Base-by-base conservation (phyloP, 352 stramenopile genomes). In the Phytophthora sojae region DNA sequence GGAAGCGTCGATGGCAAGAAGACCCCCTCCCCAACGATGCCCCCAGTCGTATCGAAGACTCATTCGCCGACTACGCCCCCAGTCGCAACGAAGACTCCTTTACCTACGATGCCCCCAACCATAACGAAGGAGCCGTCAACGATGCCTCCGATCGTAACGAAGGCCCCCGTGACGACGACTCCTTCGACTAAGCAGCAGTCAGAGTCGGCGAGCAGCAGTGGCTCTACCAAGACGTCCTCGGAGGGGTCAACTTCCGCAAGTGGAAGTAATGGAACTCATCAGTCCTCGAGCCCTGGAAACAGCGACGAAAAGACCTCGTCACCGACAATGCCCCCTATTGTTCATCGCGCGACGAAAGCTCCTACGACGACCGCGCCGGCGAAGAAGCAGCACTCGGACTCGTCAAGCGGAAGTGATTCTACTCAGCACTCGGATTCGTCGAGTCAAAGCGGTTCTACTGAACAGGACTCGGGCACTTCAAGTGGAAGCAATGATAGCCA, bases 261-360 rank as follows among this genome's bases (percentile, higher is more conserved):
- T 35, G 57, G 19, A 66, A 58, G 35, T 42, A 55, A 39, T 9
- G 52, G 29, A 21, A 32, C 23, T 30, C 35, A 61, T 14, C 6
- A 35, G 9, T 25, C 26, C 14, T 50, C 61, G 3, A 42, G 39
- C n/a, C 9, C 21, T 19, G 23, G 2, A 32, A 11, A 14, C 23
- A 32, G 32, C n/a, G 49, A 49, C 12, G 23, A 17, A 6, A 49
- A 63, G 44, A 63, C 53, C 12, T 21, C 52, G n/a, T 63, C 62
- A 14, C 62, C 62, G 6, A 64, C 44, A 17, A 69, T 69, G 62
- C 62, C 62, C 32, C 15, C 62, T 11, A 39, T 57, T 12, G 30
- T 69, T 47, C 29, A 52, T 25, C 62, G n/a, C 9, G 62, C 45
- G 17, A 69, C 62, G 32, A 69, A 69, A 11, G 54, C 29, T 26